Base-by-base conservation (phyloP, 164 flowering plant species). In the Nelumbo lutea region DNA sequence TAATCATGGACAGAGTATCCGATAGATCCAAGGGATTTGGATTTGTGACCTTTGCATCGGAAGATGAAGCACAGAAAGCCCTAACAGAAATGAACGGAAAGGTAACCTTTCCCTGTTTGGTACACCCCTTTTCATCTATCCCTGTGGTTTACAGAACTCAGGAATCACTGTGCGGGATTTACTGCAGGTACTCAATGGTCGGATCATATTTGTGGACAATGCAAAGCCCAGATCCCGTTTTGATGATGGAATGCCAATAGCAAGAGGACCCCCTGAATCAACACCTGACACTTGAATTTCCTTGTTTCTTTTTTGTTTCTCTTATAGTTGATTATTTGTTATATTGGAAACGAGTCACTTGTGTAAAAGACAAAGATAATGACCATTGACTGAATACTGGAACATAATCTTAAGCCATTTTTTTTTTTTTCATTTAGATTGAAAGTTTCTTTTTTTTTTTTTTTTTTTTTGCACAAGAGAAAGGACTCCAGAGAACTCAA, bases 181-280 rank as follows among this genome's bases (percentile, higher is more conserved):
- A 39, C 67, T 10, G 67, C 86, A 87, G 90, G 67, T 50, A 50
- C 52, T 88, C 42, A 78, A 85, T 68, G 94, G 90, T 9, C 89
- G 91, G 5, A 77, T 74, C 39, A 74, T 88, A 42, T 83, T 77
- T 71, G 91, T 88, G 73, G 87, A 84, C 66, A 80, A 80, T 60
- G 90, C 91, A 72, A 88, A 85, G 71, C 87, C 82, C 2, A 76
- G 42, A 62, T 9, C 62, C 3, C 13, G 4, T 4, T 65, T 57
- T 6, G 41, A 68, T n/a, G 69, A 72, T 3, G 82, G 77, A 42
- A 70, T 82, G 74, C 90, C 88, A 0, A 79, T 86, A 67, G 93
- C 93, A 52, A 80, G 88, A 73, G 90, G 93, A 65, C 90, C 92
- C 4, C 92, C 90, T 45, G 80, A 79, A 48, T 77, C 83, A 10